Evolutionary conservation across 768 basidiomycete genomes (phyloP).

Genomic region (Fomitopsis pulvina): DNA sequence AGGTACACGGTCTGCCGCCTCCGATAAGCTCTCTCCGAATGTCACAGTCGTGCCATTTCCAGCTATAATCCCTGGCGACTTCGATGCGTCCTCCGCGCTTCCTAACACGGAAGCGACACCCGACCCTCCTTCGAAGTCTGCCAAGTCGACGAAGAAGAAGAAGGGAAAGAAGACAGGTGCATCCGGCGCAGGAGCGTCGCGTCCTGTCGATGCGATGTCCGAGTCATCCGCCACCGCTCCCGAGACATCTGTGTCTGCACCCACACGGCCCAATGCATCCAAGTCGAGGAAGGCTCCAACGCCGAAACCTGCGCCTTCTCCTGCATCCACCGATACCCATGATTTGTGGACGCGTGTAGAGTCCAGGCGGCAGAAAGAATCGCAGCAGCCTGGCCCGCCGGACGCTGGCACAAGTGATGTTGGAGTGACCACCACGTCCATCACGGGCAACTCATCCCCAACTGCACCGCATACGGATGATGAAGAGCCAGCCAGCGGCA

Average conservation of each 20-base stretch:
- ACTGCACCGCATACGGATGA: constrained; percentile 28
- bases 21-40: constrained; percentile 8
- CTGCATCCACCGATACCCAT: constrained; percentile 39
- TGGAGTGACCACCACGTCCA: constrained; percentile 39
- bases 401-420: constrained; percentile 28
- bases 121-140: constrained; percentile 21
- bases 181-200: constrained; percentile 1
- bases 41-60: constrained; percentile 31
- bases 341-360: constrained; percentile 72
- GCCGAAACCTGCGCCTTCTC: constrained; percentile 12
- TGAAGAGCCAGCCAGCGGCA: constrained; percentile 3
- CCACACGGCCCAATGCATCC: constrained; percentile 16
- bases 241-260: constrained; percentile 14
- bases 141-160: constrained; percentile 43
- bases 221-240: constrained; percentile 24
- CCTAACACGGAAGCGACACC: constrained; percentile 10
- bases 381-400: background rate
- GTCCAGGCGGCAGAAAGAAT: constrained; percentile 26
- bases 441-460: constrained; percentile 35
- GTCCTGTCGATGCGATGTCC: constrained; percentile 18
- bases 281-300: constrained; percentile 31
- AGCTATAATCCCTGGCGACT: constrained; percentile 39
- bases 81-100: constrained; percentile 24
- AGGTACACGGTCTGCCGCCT: background rate
- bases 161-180: constrained; percentile 17